Conservation (phyloP, 441 rosid genomes). For the Populus trichocarpa region DNA sequence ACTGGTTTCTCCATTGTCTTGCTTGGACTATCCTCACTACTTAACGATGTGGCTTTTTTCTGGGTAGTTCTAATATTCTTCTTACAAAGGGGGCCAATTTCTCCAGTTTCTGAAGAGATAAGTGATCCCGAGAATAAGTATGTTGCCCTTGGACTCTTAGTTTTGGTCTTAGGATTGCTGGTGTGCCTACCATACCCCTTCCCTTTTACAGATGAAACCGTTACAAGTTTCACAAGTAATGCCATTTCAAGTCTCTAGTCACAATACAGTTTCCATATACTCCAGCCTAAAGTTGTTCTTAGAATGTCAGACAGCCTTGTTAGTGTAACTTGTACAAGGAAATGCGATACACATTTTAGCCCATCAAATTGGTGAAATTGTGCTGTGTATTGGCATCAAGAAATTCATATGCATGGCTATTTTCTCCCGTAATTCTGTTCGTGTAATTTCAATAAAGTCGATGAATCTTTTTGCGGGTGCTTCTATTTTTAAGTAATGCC, state of each 20-base stretch:
- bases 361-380: conserved; percentile 4
- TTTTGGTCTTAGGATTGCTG: conserved; percentile 69
- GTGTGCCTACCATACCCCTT: conserved; percentile 90
- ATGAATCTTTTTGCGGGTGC: background rate
- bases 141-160: conserved; percentile 56
- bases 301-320: background rate
- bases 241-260: conserved; percentile 36
- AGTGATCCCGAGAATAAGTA: conserved; percentile 61
- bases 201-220: conserved; percentile 53
- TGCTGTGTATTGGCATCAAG: conserved; percentile 5
- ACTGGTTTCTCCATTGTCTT: conserved; percentile 60
- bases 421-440: background rate
- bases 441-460: background rate
- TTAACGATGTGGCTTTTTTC: conserved; percentile 83
- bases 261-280: conserved; percentile 14
- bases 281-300: too few relatives aligned
- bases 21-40: conserved; percentile 72
- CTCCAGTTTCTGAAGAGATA: conserved; percentile 81
- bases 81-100: conserved; percentile 84
- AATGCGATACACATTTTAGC: background rate
- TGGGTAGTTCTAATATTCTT: conserved; percentile 86
- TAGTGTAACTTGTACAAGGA: background rate
- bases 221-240: conserved; percentile 41
- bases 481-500: background rate
- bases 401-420: background rate